A percentile compares a stretch with the other conserved stretches of the same genome.
phyloP scores from a whole-genome alignment of 1,284 basidiomycete genomes.

The Austropuccinia psidii region DNA sequence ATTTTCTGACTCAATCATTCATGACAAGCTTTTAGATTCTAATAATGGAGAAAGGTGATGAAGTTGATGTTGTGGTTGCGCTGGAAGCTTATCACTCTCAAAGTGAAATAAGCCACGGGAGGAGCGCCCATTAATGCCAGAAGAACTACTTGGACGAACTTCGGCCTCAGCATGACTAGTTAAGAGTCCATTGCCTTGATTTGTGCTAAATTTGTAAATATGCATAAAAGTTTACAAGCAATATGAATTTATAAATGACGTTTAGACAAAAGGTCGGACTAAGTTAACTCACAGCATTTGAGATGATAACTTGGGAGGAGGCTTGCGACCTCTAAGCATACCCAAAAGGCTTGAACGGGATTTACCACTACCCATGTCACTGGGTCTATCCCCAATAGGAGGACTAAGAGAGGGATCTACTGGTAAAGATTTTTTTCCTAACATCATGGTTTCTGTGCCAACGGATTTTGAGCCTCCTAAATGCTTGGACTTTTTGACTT shows the following conservation, averaged over 20 bases:
- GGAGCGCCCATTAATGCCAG: not conserved
- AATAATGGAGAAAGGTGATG: constrained; percentile 33
- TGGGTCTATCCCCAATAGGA: too few species aligned
- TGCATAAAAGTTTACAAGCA: too few species aligned
- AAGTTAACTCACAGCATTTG: not conserved
- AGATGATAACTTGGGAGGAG: constrained; percentile 8
- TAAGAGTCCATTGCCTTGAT: too few species aligned
- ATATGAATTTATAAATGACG: too few species aligned
- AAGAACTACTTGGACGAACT: not conserved
- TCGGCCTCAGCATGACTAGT: not conserved
- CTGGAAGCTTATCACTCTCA: constrained; percentile 32
- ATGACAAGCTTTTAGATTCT: constrained; percentile 41
- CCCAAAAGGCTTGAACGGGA: constrained; percentile 28
- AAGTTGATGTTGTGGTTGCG: constrained; percentile 44
- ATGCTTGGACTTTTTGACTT: too few species aligned
- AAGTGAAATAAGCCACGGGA: constrained; percentile 13
- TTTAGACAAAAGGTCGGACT: not conserved
- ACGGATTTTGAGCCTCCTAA: too few species aligned
- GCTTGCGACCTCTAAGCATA: constrained; percentile 12
- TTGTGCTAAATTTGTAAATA: too few species aligned
- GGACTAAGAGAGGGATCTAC: too few species aligned
- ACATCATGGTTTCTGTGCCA: too few species aligned
- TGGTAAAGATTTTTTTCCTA: too few species aligned
- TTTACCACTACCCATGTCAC: too few species aligned
- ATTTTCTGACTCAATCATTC: not conserved